Evolutionary conservation across 129 eudicot species (phyloP), one percentile per base, ranked within the genome.

Genomic region (Cynara cardunculus): DNA sequence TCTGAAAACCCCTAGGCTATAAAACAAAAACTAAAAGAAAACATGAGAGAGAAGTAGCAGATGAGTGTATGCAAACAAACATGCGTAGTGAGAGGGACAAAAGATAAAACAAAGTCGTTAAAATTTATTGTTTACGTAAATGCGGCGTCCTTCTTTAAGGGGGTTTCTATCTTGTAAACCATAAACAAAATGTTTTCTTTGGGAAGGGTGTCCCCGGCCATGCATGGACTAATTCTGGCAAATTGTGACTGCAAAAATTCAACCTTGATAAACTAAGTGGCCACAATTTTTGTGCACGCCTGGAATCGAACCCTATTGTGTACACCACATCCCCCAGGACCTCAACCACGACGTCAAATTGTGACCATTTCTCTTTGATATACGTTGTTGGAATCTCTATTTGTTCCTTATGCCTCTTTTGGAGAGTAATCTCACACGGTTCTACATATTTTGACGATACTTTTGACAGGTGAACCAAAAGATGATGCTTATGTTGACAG

Each of bases 401-500:
- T 8, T 34, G 4, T 12, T 11, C 12, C 46, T 41, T 41, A 9
- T 0, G 53, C 0, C 16, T 41, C 53, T 41, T 41, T 18, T 53
- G 62, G 62, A 53, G 6, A 53, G 62, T 53, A 53, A 53, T 53
- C 22, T 53, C 16, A 53, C 2, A 16, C 7, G 62, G 22, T 53
- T 53, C 2, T 1, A 18, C 62, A 18, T 53, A 53, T 53, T 16
- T 1, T 53, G 22, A 18, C 5, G 10, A 61, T 74, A 7, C 21
- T 24, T 69, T 82, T 11, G 61, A 61, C 89, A 93, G 97, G 97
- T 93, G 27, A 91, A 93, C 84, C 94, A 91, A 32, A 95, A 92
- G 84, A 95, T 95, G 99, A 92, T 95, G 87, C 97, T 94, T 35
- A 88, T 86, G 85, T 85, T 94, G 25, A 91, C 94, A 34, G 95